Base-by-base conservation (phyloP, 768 basidiomycete species). In the Trametopsis cervina region DNA sequence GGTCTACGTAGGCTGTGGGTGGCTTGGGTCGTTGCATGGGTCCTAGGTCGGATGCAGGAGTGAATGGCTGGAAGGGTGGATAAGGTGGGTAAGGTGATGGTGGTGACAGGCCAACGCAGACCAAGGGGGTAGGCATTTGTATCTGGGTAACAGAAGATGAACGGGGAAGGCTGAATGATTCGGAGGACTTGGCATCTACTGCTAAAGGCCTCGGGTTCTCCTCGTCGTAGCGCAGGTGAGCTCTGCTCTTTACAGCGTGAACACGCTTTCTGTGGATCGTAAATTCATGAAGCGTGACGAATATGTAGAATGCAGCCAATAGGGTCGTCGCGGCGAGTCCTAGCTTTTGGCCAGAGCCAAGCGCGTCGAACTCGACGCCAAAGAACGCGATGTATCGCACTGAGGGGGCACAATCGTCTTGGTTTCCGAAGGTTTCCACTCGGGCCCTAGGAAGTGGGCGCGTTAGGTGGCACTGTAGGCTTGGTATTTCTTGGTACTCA, bases 221-320 rank as follows among this genome's bases (percentile, higher is more conserved):
- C n/a, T n/a, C n/a, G n/a, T n/a, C n/a, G n/a, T n/a, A n/a, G n/a
- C n/a, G n/a, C 40, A 44, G n/a, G 11, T 1, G n/a, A 27, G 21
- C 37, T 17, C 36, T 36, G 4, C 17, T 23, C 12, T 11, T 63
- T n/a, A 60, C 67, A 21, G 51, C 37, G 11, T 52, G 53, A 37
- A 69, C 45, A n/a, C n/a, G n/a, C n/a, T n/a, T n/a, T n/a, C n/a
- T n/a, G n/a, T n/a, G n/a, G n/a, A n/a, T n/a, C n/a, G n/a, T n/a
- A n/a, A n/a, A n/a, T 52, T 71, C 69, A 44, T 65, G 62, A 2
- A 66, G 42, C n/a, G 69, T 69, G 22, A 69, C 59, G 38, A 52
- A 17, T 20, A 64, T 26, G 42, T 72, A 72, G 23, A 59, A 39
- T 20, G 49, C 33, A 18, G 63, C 59, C 18, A 71, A 55, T 9